These are phyloP conservation scores for Tuber melanosporum DNA, from an alignment of 495 filamentous ascomycete genomes.

Conservation along the genomic window DNA sequence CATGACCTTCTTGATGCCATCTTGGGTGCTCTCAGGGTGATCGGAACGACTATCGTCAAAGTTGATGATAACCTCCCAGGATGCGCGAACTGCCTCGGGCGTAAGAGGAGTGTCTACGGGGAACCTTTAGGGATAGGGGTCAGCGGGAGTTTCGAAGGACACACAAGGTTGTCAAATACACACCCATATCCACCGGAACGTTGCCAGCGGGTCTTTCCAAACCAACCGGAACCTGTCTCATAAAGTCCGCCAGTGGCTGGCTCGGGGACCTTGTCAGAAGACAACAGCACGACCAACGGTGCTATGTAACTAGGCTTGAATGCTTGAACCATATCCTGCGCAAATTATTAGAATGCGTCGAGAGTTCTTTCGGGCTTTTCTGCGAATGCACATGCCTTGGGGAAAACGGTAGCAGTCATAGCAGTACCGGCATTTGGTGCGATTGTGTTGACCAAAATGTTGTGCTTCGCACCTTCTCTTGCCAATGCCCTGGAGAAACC, in stretches of 20 bases:
- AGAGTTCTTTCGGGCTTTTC: not conserved
- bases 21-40: slow-evolving; percentile 70
- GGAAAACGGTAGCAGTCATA: slow-evolving; percentile 93
- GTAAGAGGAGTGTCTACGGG: slow-evolving; percentile 79
- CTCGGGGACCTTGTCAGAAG: slow-evolving; percentile 78
- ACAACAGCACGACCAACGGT: slow-evolving; percentile 79
- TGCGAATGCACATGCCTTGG: slow-evolving; percentile 49
- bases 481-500: slow-evolving; percentile 90
- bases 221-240: slow-evolving; percentile 95
- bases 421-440: slow-evolving; percentile 94
- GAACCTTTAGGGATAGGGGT: slow-evolving; percentile 51
- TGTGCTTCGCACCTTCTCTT: slow-evolving; percentile 91
- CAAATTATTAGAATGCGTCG: slow-evolving; percentile 6
- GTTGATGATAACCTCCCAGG: slow-evolving; percentile 72
- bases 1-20: slow-evolving; percentile 81
- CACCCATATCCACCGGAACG: slow-evolving; percentile 72
- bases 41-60: slow-evolving; percentile 90
- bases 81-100: slow-evolving; percentile 72
- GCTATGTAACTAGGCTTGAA: slow-evolving; percentile 99
- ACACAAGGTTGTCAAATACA: slow-evolving; percentile 1
- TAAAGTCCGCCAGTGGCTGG: slow-evolving; percentile 84
- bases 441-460: slow-evolving; percentile 97
- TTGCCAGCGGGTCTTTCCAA: slow-evolving; percentile 88
- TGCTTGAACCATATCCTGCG: slow-evolving; percentile 81
- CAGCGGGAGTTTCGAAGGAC: not conserved